Evolutionary conservation across 148 eudicot species (phyloP), one percentile per base, ranked within the genome.

Genomic region (Persicaria maculosa): DNA sequence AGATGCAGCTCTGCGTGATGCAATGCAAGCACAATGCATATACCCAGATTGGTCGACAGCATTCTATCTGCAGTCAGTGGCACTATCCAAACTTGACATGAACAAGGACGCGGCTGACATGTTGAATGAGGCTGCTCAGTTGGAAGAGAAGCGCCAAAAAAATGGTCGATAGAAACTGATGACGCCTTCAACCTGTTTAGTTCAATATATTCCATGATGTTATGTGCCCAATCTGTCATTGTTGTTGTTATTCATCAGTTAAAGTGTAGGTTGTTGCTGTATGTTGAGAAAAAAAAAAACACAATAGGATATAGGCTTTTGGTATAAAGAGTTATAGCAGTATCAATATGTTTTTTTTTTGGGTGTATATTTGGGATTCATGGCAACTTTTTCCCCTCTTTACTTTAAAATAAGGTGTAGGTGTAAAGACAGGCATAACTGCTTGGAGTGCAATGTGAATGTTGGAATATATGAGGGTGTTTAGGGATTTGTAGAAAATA

Each of bases 11-110:
- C 84, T 93, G 40, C 77, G 98, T 74, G 97, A 93, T 54, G 98
- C 93, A 40, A 93, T 93, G 98, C 98, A 93, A 83, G 98, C 98
- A 44, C 97, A 93, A 73, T 88, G 93, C 44, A 84, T 91, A 6
- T 88, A 88, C 70, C 91, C 97, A 0, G 98, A 91, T 44, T 93
- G 98, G 97, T 85, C 98, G 14, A 91, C 98, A 6, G 97, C 98
- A 31, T 93, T 93, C 83, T 93, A 93, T 79, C 81, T 93, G 91
- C 98, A 93, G 79, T 80, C 98, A 7, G 98, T 91, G 47, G 97
- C 98, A 71, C 91, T 93, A 36, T 85, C 98, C 40, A 93, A 93
- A 76, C 90, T 93, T 8, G 89, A 87, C 78, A 93, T 93, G 98
- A 87, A 91, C 79, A 89, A 91, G 62, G 97, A 93, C 77, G 95